phyloP scores from a whole-genome alignment of 257 asterid species.

The Nicotiana knightiana region DNA sequence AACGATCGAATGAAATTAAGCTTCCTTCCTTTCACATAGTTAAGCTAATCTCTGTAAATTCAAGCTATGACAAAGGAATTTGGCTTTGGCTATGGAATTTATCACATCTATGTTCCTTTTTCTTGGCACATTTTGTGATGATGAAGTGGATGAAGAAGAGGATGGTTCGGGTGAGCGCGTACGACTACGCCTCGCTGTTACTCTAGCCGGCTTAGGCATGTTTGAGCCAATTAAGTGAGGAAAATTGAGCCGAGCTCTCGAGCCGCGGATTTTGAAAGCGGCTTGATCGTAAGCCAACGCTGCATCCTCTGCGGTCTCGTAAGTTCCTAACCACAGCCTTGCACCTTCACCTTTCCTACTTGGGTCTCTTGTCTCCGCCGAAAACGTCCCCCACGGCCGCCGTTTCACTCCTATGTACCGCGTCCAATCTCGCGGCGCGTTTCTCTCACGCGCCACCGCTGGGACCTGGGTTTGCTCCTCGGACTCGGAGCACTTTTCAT shows the following conservation, averaged over 20 bases:
- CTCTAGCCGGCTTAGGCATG: constrained; percentile 6
- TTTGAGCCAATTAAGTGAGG: constrained; percentile 21
- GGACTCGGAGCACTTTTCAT: background rate
- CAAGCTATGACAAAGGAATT: background rate
- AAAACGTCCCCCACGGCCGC: constrained; percentile 39
- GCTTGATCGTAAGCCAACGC: constrained; percentile 36
- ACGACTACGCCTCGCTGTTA: constrained; percentile 9
- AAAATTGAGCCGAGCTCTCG: constrained; percentile 26
- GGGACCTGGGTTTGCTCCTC: background rate
- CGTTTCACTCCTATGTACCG: constrained; percentile 32
- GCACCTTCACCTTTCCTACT: constrained; percentile 19
- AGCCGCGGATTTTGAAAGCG: constrained; percentile 28
- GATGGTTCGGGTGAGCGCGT: background rate
- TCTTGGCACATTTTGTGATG: background rate
- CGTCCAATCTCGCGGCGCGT: constrained; percentile 12
- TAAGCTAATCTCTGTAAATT: background rate
- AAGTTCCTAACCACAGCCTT: constrained; percentile 36
- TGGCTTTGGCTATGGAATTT: background rate
- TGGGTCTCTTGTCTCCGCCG: constrained; percentile 33
- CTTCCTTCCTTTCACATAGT: background rate
- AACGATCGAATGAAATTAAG: background rate
- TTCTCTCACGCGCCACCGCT: background rate
- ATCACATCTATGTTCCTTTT: background rate
- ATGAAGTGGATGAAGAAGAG: background rate
- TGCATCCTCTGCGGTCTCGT: constrained; percentile 34